Base-by-base conservation (phyloP, 805 yeast genomes). In the Allodekkera sacchari region DNA sequence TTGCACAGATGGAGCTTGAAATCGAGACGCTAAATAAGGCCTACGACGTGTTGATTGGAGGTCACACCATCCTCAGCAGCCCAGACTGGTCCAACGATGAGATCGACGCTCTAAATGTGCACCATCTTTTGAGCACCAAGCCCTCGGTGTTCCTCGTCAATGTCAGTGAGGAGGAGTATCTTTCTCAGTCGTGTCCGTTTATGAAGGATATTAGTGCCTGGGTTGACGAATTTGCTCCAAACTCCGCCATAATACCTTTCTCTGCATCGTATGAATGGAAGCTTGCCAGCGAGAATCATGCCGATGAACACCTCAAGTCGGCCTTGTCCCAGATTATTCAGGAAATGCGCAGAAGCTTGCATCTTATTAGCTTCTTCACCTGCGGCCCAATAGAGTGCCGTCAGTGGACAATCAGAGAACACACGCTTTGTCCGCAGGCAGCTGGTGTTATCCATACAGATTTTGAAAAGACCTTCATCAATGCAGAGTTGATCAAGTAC, bases 391-490 rank as follows among this genome's bases (percentile, higher is more conserved):
- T 83, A 41, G 98, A 92, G 65, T 95, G 88, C 31, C 81, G 96
- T 59, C 96, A 94, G 62, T 92, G 98, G 98, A 92, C 98, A 22
- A 77, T 92, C 42, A 77, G 97, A 63, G 66, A 69, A 46, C 94
- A 94, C 47, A 82, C 89, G 28, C 79, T 83, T 48, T 96, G 96
- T 33, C 98, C 98, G n/a, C 87, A 83, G 53, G 97, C 98, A 27
- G 98, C 98, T 15, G 97, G 96, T 57, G 95, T 92, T 27, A 89
- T 89, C 50, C 98, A 92, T 61, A 83, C 88, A 24, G 98, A 89
- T 63, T 74, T 89, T 57, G 88, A 84, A 72, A 83, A 80, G 59
- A 89, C 97, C 15, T 92, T 92, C 57, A 87, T 92, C 50, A 76
- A 85, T 48, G 98, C 97, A 27, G 87, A 85, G 58, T 82, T 92